Base-by-base conservation (phyloP, 1,284 basidiomycete species). In the Mycosarcoma mackinlayi region DNA sequence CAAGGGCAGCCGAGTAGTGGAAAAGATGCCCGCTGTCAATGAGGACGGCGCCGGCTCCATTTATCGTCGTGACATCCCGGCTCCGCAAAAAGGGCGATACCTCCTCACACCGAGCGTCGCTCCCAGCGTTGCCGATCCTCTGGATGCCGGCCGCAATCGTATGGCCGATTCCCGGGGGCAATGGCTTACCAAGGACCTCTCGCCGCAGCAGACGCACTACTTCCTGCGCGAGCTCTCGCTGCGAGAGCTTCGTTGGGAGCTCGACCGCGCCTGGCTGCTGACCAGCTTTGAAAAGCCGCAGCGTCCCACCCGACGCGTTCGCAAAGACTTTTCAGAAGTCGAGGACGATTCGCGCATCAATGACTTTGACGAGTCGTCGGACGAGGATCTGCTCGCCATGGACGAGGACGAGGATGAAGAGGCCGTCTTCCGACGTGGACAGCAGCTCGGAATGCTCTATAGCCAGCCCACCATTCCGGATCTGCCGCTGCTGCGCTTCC, bases 231-330 rank as follows among this genome's bases (percentile, higher is more conserved):
- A 75, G 28, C 54, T 80, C 10, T 64, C 78, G 0, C 21, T 40
- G 39, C 62, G 73, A 34, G 75, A 80, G 45, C 69, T 80, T 21
- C 41, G 49, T 6, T 79, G 76, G 76, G 79, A 80, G 60, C 56
- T 78, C 21, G 79, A 79, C 46, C 72, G 77, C 7, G 59, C 75
- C 10, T 80, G 70, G 60, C 42, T 78, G 23, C 52, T 80, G 13
- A 68, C 60, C 18, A 68, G 62, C 51, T 64, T 77, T 38, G 77
- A 77, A 24, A 64, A 67, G 62, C 76, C 77, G 0, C 49, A 52
- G 28, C 57, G 61, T 16, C 62, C 56, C 10, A 45, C 48, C 18
- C 53, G 56, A 24, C 50, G 48, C 1, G 45, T 25, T 3, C 57
- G 46, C 13, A 57, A 53, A n/a, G 58, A 55, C 52, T 47, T 66